Evolutionary conservation across 441 rosid species (phyloP).

Genomic region (Euphorbia schlechtendalii): DNA sequence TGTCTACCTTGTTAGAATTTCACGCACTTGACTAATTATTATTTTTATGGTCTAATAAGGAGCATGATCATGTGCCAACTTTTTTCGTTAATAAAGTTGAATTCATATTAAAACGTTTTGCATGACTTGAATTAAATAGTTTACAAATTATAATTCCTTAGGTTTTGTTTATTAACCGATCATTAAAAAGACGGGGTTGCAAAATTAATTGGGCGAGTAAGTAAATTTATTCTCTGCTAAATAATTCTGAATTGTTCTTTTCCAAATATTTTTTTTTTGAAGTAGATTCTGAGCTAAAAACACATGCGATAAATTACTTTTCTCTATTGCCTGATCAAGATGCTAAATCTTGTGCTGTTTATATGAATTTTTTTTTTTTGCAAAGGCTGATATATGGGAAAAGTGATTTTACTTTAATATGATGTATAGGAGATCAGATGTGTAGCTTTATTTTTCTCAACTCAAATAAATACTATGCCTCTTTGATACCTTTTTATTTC

Average conservation of each 20-base stretch:
- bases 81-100: background rate
- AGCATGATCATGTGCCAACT: background rate
- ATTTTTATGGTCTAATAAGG: background rate
- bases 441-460: no score
- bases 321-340: no score
- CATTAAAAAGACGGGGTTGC: background rate
- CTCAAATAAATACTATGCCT: no score
- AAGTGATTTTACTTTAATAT: no score
- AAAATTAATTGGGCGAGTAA: background rate
- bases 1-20: background rate
- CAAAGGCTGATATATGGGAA: no score
- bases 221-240: background rate
- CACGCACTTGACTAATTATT: background rate
- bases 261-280: background rate
- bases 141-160: no score
- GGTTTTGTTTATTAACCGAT: background rate
- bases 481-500: no score
- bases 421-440: no score
- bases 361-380: no score
- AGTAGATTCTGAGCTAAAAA: no score
- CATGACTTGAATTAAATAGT: background rate
- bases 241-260: background rate
- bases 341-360: no score
- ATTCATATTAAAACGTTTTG: background rate
- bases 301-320: no score